Evolutionary conservation across 2,329 filamentous ascomycete genomes (phyloP).

Genomic region (Raffaelea albimanens): DNA sequence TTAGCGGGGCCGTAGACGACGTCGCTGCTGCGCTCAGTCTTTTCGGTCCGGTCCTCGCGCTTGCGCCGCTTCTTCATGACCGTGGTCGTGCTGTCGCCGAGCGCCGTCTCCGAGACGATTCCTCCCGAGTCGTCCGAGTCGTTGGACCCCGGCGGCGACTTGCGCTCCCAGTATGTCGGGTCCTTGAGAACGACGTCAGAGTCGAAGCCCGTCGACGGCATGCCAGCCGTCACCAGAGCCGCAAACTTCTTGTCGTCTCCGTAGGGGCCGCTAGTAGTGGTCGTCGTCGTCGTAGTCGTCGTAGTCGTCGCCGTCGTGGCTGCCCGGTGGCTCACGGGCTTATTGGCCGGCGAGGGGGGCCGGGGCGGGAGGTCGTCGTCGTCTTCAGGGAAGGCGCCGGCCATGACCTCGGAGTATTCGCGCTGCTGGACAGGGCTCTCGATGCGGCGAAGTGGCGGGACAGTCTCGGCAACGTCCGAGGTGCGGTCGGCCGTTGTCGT

Average conservation of each 20-base stretch:
- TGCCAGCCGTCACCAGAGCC: conserved; percentile 58
- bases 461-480: not conserved
- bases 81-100: conserved; percentile 8
- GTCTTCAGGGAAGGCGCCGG: conserved; percentile 1
- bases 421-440: not conserved
- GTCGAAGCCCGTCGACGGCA: conserved; percentile 61
- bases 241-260: conserved; percentile 60
- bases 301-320: too few species aligned
- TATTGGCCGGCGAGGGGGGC: not conserved
- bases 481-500: conserved; percentile 15
- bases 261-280: not conserved
- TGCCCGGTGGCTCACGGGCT: not conserved
- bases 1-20: not conserved
- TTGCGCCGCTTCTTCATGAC: conserved; percentile 6
- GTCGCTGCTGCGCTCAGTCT: not conserved
- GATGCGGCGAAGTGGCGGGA: not conserved
- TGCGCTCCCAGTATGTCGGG: conserved; percentile 50
- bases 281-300: not conserved
- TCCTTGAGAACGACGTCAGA: conserved; percentile 62
- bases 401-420: too few species aligned
- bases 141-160: conserved; percentile 53
- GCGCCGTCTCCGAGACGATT: conserved; percentile 13
- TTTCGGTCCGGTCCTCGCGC: too few species aligned
- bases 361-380: conserved; percentile 17
- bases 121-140: conserved; percentile 20